phyloP scores from a whole-genome alignment of 1,139 yeast species.

The Scheffersomyces cryptocercus region DNA sequence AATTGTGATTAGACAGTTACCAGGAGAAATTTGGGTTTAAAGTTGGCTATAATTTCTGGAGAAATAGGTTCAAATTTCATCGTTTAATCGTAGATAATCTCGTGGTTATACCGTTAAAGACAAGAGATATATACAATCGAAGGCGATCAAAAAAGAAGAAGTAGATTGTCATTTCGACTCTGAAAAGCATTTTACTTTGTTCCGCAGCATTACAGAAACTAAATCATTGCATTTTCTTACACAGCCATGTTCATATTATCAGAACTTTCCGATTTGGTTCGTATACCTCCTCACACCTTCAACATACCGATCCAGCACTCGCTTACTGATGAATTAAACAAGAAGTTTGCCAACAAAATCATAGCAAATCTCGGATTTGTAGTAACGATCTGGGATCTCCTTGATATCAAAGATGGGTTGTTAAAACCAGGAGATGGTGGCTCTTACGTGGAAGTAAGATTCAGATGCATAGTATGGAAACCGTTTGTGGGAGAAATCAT shows the following conservation, averaged over 20 bases:
- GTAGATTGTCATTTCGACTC: background rate
- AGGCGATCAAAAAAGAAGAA: too few relatives aligned
- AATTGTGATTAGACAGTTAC: too few relatives aligned
- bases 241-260: conserved; percentile 77
- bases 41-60: too few relatives aligned
- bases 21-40: too few relatives aligned
- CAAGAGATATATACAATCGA: too few relatives aligned
- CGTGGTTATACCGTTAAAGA: too few relatives aligned
- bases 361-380: conserved; percentile 83
- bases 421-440: conserved; percentile 97
- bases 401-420: conserved; percentile 80
- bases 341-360: conserved; percentile 81
- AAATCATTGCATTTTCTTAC: too few relatives aligned
- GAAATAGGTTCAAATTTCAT: too few relatives aligned
- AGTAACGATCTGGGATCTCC: conserved; percentile 79
- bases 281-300: conserved; percentile 86
- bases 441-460: conserved; percentile 71
- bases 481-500: conserved; percentile 95
- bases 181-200: too few relatives aligned
- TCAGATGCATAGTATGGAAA: conserved; percentile 80
- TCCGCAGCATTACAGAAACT: too few relatives aligned
- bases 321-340: conserved; percentile 76
- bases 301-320: conserved; percentile 69
- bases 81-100: too few relatives aligned
- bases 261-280: conserved; percentile 75